Evolutionary conservation across 2,329 filamentous ascomycete genomes (phyloP).

Genomic region (Zymoseptoria passerinii): DNA sequence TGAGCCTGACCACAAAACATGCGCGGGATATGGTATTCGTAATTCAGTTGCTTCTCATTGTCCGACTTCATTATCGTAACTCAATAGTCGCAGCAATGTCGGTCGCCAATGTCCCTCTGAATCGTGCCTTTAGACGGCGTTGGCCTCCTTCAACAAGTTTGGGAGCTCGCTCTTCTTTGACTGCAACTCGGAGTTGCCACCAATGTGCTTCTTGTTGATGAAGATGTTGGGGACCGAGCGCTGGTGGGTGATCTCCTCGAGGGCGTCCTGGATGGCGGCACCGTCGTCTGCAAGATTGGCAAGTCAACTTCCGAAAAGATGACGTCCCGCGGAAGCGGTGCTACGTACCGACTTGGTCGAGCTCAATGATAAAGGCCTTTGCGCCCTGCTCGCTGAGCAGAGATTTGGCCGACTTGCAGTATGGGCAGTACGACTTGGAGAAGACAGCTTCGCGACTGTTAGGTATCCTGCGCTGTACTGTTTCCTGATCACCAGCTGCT

Average conservation of each 20-base stretch:
- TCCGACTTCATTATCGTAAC: neutral
- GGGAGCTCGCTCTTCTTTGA: constrained; percentile 56
- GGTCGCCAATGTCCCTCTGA: neutral
- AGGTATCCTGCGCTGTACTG: neutral
- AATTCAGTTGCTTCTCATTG: neutral
- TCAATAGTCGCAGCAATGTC: no score
- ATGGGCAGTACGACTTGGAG: constrained; percentile 94
- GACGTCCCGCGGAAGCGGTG: neutral
- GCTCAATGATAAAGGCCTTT: constrained; percentile 67
- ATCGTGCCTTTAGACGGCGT: constrained; percentile 46
- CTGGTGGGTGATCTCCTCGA: constrained; percentile 72
- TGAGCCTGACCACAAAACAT: neutral
- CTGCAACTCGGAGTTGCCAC: constrained; percentile 87
- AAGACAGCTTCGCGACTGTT: constrained; percentile 61
- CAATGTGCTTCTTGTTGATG: constrained; percentile 85
- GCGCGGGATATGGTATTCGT: neutral
- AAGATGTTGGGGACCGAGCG: constrained; percentile 92
- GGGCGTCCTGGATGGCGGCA: constrained; percentile 69
- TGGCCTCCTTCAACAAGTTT: constrained; percentile 54
- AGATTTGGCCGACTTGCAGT: constrained; percentile 73
- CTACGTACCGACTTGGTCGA: constrained; percentile 71
- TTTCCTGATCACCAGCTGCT: constrained; percentile 13
- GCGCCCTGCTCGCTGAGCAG: constrained; percentile 62
- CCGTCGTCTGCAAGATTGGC: constrained; percentile 60
- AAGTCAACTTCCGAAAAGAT: neutral